These are phyloP conservation scores for Plasmodium billcollinsi DNA, from an alignment of 169 alveolate species.

Conservation along the genomic window DNA sequence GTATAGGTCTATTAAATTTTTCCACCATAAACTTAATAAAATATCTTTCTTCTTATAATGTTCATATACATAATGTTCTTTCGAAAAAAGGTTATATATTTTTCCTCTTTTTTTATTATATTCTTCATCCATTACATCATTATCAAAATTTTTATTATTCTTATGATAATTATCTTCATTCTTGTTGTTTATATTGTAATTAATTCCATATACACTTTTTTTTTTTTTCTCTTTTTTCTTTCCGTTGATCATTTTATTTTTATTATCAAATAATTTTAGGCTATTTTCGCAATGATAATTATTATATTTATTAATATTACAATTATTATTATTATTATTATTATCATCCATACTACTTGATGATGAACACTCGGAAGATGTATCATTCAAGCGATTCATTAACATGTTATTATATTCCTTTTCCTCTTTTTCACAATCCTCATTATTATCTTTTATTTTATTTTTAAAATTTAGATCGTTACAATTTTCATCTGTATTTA, in stretches of 20 bases:
- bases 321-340: too few relatives aligned
- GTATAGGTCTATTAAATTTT: conserved; percentile 44
- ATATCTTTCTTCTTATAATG: conserved; percentile 44
- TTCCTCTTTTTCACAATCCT: neutral
- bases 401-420: neutral
- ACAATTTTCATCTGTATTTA: neutral
- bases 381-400: neutral
- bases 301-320: neutral
- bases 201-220: neutral
- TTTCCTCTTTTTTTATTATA: neutral
- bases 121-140: neutral
- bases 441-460: neutral
- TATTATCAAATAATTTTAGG: too few relatives aligned
- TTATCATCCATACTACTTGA: neutral
- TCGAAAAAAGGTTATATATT: conserved; percentile 10
- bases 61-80: conserved; percentile 32
- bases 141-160: neutral
- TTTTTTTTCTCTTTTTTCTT: too few relatives aligned
- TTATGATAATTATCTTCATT: neutral
- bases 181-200: neutral
- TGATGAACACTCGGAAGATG: neutral
- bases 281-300: neutral
- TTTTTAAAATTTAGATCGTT: neutral
- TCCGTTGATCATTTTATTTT: too few relatives aligned
- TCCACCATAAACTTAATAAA: conserved; percentile 56